These are phyloP conservation scores for Gyromitra esculenta DNA, from an alignment of 2,329 filamentous ascomycete species.

Conservation along the genomic window DNA sequence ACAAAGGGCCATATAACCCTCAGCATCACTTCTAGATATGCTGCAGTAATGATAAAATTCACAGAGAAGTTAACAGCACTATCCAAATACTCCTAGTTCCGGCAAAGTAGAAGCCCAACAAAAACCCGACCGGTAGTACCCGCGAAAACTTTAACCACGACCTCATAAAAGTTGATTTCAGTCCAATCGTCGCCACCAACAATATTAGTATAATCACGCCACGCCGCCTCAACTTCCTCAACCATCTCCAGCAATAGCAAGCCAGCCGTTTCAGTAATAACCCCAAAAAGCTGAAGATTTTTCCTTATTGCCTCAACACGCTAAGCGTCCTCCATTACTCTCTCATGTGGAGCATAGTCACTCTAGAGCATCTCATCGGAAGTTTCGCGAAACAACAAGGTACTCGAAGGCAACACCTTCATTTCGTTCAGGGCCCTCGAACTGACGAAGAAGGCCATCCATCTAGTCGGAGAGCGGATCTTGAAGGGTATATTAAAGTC, in stretches of 20 bases:
- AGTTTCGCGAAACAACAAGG: constrained; percentile 36
- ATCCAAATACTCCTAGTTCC: constrained; percentile 48
- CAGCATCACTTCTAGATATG: neutral
- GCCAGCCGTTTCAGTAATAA: constrained; percentile 35
- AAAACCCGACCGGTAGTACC: constrained; percentile 43
- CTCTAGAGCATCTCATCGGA: constrained; percentile 10
- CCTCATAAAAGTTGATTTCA: constrained; percentile 17
- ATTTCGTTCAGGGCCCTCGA: constrained; percentile 42
- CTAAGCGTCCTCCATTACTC: constrained; percentile 24
- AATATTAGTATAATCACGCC: constrained; percentile 39
- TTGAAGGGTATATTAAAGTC: constrained; percentile 44
- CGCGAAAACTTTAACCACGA: constrained; percentile 38
- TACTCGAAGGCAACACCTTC: constrained; percentile 14
- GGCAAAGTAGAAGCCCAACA: constrained; percentile 47
- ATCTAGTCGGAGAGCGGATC: constrained; percentile 40
- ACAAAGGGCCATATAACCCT: neutral
- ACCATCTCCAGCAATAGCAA: constrained; percentile 41
- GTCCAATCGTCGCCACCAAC: constrained; percentile 42
- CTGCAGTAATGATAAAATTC: neutral
- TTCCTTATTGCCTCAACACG: constrained; percentile 41
- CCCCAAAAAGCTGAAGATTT: constrained; percentile 15
- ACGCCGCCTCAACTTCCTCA: constrained; percentile 39
- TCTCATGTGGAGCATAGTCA: constrained; percentile 5
- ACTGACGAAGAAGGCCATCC: constrained; percentile 45
- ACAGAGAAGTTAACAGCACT: constrained; percentile 24